Conservation (phyloP, 2,329 filamentous ascomycete genomes). For the Calonectria pauciramosa region DNA sequence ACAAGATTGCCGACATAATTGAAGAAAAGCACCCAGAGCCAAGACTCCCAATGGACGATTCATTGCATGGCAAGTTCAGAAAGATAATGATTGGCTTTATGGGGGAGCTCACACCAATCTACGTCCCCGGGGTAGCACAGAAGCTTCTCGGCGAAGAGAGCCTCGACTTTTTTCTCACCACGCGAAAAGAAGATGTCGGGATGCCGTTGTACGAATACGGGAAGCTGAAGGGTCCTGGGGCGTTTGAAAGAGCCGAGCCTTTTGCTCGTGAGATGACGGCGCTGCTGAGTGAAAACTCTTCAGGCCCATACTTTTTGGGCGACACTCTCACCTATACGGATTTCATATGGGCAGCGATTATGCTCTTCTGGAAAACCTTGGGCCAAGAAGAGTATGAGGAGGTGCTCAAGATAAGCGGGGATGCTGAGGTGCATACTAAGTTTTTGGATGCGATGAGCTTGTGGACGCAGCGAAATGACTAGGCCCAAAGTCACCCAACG, state of each 20-base stretch:
- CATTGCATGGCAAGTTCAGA: constrained; percentile 25
- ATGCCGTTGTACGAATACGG: constrained; percentile 36
- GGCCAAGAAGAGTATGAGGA: constrained; percentile 31
- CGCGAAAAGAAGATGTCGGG: constrained; percentile 26
- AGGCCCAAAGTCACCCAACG: not conserved
- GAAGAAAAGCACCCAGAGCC: constrained; percentile 71
- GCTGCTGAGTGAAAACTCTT: constrained; percentile 42
- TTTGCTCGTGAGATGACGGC: constrained; percentile 29
- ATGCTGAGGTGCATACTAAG: constrained; percentile 4
- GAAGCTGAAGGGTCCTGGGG: constrained; percentile 23
- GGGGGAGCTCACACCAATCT: constrained; percentile 28
- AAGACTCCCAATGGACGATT: not conserved
- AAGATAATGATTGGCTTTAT: constrained; percentile 28
- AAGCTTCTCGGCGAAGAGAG: constrained; percentile 31
- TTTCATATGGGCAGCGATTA: constrained; percentile 65
- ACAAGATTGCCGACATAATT: constrained; percentile 70
- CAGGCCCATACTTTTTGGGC: constrained; percentile 73
- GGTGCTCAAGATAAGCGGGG: constrained; percentile 29
- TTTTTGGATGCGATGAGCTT: constrained; percentile 25
- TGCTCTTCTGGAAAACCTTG: constrained; percentile 54
- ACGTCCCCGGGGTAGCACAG: constrained; percentile 31
- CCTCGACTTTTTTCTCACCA: constrained; percentile 26
- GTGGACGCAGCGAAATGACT: constrained; percentile 32
- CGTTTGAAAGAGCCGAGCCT: constrained; percentile 32
- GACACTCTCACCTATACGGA: constrained; percentile 67